Conservation (phyloP, 352 stramenopile species). For the Globisporangium spinosum region DNA sequence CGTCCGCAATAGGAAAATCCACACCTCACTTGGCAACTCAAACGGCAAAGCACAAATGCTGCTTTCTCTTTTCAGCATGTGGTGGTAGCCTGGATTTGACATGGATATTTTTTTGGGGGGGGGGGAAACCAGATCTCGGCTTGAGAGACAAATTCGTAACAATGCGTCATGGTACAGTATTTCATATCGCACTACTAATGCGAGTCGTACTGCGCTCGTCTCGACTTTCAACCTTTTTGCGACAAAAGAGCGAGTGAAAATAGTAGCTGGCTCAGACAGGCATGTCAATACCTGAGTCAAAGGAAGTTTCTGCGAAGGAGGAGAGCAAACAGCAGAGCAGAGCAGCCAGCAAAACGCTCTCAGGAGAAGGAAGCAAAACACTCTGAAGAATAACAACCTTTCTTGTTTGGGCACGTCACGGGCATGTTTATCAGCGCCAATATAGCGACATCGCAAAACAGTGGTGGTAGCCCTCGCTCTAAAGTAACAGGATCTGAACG, state of each 20-base stretch:
- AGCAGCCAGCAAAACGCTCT: no score
- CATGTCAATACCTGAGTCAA: slow-evolving; percentile 1
- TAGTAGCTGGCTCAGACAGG: slow-evolving; percentile 1
- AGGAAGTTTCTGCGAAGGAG: slow-evolving; percentile 3
- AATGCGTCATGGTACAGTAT: background rate
- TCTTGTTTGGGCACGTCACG: no score
- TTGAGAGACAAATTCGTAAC: background rate
- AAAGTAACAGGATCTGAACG: background rate
- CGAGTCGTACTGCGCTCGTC: background rate
- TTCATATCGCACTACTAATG: background rate
- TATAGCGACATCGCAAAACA: background rate
- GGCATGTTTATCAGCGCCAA: no score
- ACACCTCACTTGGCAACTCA: background rate
- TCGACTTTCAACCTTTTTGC: background rate
- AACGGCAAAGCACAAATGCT: background rate
- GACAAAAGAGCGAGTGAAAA: background rate
- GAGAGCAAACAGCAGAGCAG: no score
- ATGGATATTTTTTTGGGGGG: background rate
- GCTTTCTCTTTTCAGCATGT: background rate
- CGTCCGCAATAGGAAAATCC: background rate
- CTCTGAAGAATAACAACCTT: no score
- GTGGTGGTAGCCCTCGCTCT: no score
- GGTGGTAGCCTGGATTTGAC: background rate
- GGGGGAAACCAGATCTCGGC: background rate
- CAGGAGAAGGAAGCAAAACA: no score